phyloP scores from a whole-genome alignment of 495 filamentous ascomycete genomes.

The Staphylotrichum tortipilum region DNA sequence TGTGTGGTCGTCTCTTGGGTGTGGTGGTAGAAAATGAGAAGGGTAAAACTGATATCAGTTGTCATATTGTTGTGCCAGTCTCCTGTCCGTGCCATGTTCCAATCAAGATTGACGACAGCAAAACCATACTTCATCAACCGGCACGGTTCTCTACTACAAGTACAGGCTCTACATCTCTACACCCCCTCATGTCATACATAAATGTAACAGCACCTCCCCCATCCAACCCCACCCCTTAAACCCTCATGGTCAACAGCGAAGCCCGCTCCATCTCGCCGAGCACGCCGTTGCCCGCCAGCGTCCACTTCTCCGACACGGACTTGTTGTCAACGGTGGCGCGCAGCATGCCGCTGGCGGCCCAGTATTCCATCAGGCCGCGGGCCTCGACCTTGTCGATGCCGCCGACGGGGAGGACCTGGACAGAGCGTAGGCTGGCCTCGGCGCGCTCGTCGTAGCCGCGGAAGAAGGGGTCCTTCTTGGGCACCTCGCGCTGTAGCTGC shows the following conservation, averaged over 20 bases:
- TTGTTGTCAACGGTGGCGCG: constrained; percentile 58
- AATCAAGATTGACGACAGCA: background rate
- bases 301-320: constrained; percentile 78
- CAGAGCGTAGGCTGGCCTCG: constrained; percentile 46
- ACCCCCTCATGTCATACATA: constrained; percentile 1
- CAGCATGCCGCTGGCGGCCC: constrained; percentile 75
- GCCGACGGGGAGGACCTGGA: constrained; percentile 42
- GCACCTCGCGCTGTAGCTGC: constrained; percentile 9
- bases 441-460: constrained; percentile 60
- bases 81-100: no score
- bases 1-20: no score
- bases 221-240: background rate
- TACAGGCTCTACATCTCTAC: constrained; percentile 7
- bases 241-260: constrained; percentile 42
- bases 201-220: background rate
- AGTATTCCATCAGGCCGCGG: constrained; percentile 82
- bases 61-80: no score
- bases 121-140: no score
- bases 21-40: background rate
- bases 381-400: constrained; percentile 70
- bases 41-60: background rate
- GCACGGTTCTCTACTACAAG: constrained; percentile 6
- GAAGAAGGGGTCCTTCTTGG: constrained; percentile 49
- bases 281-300: constrained; percentile 68
- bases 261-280: constrained; percentile 74